Conservation (phyloP, 441 rosid species). For the Erysimum cheiri region DNA sequence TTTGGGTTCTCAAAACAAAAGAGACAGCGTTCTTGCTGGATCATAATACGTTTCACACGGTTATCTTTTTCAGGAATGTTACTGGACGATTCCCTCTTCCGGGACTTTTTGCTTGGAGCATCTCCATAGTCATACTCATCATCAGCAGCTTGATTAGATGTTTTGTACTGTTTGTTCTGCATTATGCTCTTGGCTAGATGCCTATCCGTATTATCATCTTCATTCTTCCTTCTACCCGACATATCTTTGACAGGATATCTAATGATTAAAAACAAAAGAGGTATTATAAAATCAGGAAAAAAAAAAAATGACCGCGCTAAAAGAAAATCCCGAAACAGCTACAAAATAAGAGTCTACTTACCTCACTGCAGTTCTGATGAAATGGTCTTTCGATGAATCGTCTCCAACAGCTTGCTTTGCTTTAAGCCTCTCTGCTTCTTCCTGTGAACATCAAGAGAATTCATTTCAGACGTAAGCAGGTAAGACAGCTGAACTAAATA, state of each 20-base stretch:
- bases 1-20: constrained; percentile 94
- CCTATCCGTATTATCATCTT: constrained; percentile 79
- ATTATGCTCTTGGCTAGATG: constrained; percentile 73
- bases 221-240: constrained; percentile 56
- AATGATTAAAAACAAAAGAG: constrained; percentile 5
- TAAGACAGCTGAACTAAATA: neutral
- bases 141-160: constrained; percentile 72
- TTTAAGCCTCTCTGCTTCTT: constrained; percentile 69
- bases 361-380: constrained; percentile 52
- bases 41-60: constrained; percentile 60
- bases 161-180: constrained; percentile 68
- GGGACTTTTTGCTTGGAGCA: constrained; percentile 63
- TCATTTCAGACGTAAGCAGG: neutral
- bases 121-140: constrained; percentile 92
- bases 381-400: constrained; percentile 44
- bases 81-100: constrained; percentile 48
- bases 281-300: neutral
- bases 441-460: constrained; percentile 50
- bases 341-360: constrained; percentile 30
- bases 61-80: constrained; percentile 46
- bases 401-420: constrained; percentile 53
- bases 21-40: constrained; percentile 92
- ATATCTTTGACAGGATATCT: constrained; percentile 50
- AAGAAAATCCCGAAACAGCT: neutral
- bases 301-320: neutral